Percentiles rank a stretch among this genome's conserved stretches.
These are phyloP conservation scores for Elongisporangium prolatum DNA, from an alignment of 352 stramenopile species.

Conservation along the genomic window DNA sequence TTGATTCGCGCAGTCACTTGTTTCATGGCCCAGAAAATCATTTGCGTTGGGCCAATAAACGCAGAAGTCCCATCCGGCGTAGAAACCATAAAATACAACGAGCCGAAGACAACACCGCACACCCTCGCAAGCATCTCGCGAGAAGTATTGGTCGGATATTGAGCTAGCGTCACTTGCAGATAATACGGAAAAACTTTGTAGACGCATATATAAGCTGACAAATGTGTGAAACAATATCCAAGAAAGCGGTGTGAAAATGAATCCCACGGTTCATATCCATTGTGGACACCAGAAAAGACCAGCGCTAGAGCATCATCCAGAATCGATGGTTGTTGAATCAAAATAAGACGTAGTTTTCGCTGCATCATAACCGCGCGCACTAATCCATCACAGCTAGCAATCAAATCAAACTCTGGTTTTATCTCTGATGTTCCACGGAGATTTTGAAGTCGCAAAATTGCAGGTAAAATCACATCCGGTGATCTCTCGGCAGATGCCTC, in stretches of 20 bases:
- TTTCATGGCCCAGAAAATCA: slow-evolving; percentile 51
- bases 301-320: slow-evolving; percentile 38
- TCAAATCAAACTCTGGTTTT: slow-evolving; percentile 23
- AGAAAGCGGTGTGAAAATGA: slow-evolving; percentile 49
- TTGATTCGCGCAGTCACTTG: slow-evolving; percentile 7
- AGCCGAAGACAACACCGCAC: slow-evolving; percentile 44
- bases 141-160: slow-evolving; percentile 28
- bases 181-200: slow-evolving; percentile 53
- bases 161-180: slow-evolving; percentile 37
- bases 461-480: slow-evolving; percentile 23
- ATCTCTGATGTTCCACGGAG: background rate
- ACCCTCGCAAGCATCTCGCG: slow-evolving; percentile 32
- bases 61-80: slow-evolving; percentile 14
- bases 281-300: slow-evolving; percentile 45
- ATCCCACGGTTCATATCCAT: slow-evolving; percentile 43
- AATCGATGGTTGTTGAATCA: slow-evolving; percentile 31
- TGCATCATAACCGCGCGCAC: slow-evolving; percentile 33
- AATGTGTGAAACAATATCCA: slow-evolving; percentile 36
- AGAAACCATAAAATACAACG: slow-evolving; percentile 24
- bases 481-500: slow-evolving; percentile 30
- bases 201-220: slow-evolving; percentile 39
- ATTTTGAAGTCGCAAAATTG: slow-evolving; percentile 14
- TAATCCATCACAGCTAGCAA: slow-evolving; percentile 17
- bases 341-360: slow-evolving; percentile 39
- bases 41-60: slow-evolving; percentile 9